Evolutionary conservation across 1,284 basidiomycete species (phyloP).

Genomic region (Trametes hirsuta): DNA sequence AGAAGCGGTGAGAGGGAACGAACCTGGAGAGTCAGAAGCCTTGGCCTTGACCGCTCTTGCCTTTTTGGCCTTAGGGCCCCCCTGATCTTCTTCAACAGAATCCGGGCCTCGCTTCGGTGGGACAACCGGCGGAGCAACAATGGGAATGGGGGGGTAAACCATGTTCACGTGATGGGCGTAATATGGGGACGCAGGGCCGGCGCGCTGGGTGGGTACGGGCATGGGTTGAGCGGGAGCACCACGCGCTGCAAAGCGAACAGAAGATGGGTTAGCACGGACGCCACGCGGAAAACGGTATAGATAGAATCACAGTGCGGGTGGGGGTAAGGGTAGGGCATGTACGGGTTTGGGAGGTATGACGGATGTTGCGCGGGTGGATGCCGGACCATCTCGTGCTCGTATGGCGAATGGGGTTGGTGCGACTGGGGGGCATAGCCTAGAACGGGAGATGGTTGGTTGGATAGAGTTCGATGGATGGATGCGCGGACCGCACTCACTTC

Average conservation of each 20-base stretch:
- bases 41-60: conserved; percentile 41
- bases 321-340: conserved; percentile 25
- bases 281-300: conserved; percentile 40
- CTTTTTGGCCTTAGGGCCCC: conserved; percentile 44
- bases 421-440: conserved; percentile 12
- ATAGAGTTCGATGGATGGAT: conserved; percentile 3
- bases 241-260: conserved; percentile 59
- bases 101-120: conserved; percentile 42
- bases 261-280: conserved; percentile 51
- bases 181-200: conserved; percentile 27
- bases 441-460: conserved; percentile 3
- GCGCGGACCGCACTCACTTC: conserved; percentile 25
- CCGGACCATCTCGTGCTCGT: conserved; percentile 16
- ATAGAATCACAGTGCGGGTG: conserved; percentile 29
- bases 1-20: conserved; percentile 22
- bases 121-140: conserved; percentile 28
- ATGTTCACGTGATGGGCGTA: conserved; percentile 25
- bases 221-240: conserved; percentile 40
- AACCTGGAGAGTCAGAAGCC: conserved; percentile 37
- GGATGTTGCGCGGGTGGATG: conserved; percentile 22
- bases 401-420: conserved; percentile 24
- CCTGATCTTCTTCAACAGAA: conserved; percentile 40
- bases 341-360: conserved; percentile 28
- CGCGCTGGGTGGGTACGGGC: conserved; percentile 28
- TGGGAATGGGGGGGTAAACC: conserved; percentile 26